Evolutionary conservation across 2,329 filamentous ascomycete species (phyloP).

Genomic region (Coniochaeta hoffmannii): DNA sequence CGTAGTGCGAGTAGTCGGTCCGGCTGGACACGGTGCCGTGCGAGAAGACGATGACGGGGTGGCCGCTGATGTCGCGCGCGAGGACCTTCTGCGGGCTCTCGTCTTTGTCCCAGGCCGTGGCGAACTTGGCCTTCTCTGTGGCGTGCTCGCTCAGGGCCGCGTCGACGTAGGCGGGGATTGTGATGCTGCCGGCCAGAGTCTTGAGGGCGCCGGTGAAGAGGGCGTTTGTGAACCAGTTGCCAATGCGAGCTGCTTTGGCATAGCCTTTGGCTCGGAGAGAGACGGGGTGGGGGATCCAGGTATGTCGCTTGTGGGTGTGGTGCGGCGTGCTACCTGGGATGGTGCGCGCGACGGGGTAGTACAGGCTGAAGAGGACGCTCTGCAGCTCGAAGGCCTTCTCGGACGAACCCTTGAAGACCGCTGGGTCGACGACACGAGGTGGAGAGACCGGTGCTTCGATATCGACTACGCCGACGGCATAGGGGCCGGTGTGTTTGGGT

Average conservation of each 20-base stretch:
- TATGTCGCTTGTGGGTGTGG: conserved; percentile 22
- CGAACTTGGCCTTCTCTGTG: conserved; percentile 12
- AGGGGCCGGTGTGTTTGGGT: conserved; percentile 34
- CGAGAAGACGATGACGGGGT: conserved; percentile 42
- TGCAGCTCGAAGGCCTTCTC: conserved; percentile 36
- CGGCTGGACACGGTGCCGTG: conserved; percentile 43
- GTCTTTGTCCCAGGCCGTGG: conserved; percentile 12
- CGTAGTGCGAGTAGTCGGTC: conserved; percentile 44
- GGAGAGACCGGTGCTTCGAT: conserved; percentile 28
- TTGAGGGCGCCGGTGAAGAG: conserved; percentile 35
- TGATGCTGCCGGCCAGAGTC: conserved; percentile 33
- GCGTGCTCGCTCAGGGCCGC: conserved; percentile 26
- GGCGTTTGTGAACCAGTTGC: conserved; percentile 33
- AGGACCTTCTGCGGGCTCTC: conserved; percentile 16
- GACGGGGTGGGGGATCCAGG: conserved; percentile 37
- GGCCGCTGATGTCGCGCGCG: conserved; percentile 12
- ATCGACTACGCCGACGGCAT: conserved; percentile 39
- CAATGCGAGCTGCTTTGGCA: conserved; percentile 34
- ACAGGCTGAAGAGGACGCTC: conserved; percentile 41
- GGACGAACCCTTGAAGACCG: conserved; percentile 24
- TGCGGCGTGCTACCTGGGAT: conserved; percentile 12
- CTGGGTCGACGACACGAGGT: conserved; percentile 24
- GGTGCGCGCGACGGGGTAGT: conserved; percentile 33
- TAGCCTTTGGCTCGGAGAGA: conserved; percentile 37
- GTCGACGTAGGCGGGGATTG: conserved; percentile 40